Percentiles rank a stretch among this genome's conserved stretches.
Conservation (phyloP, 768 basidiomycete species). For the Lepiota brunneoincarnata region DNA sequence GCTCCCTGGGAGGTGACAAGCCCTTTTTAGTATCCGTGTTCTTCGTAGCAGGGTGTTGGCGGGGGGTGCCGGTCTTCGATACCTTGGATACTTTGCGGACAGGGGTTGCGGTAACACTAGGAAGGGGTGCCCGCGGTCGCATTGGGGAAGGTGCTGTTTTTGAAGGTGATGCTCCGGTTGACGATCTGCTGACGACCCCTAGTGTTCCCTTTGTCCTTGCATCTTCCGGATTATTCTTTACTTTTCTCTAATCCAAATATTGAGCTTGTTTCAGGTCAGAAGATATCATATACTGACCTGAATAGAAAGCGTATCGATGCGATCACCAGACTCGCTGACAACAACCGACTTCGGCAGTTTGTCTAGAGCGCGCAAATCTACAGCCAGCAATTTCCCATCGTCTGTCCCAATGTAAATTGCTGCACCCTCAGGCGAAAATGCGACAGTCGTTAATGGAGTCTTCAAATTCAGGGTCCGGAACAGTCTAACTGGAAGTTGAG, state of each 20-base stretch:
- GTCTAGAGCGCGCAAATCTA: constrained; percentile 66
- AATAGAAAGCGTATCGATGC: constrained; percentile 52
- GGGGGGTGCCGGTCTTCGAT: constrained; percentile 8
- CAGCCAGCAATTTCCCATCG: constrained; percentile 57
- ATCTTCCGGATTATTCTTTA: neutral
- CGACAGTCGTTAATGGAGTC: constrained; percentile 51
- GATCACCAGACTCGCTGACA: constrained; percentile 44
- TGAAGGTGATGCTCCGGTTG: neutral
- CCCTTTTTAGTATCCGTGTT: constrained; percentile 24
- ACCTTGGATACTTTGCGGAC: neutral
- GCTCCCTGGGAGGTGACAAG: constrained; percentile 38
- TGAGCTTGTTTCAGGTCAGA: neutral
- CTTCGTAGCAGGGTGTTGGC: neutral
- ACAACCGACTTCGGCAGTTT: constrained; percentile 55
- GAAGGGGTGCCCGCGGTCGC: constrained; percentile 14
- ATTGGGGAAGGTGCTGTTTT: constrained; percentile 4
- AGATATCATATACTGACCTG: constrained; percentile 40
- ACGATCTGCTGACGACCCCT: neutral
- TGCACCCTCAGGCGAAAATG: constrained; percentile 70
- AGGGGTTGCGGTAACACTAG: constrained; percentile 13
- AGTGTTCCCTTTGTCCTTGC: neutral
- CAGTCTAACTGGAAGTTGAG: constrained; percentile 35
- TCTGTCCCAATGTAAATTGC: constrained; percentile 65
- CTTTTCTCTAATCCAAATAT: neutral
- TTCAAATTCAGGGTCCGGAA: constrained; percentile 58